Conservation (phyloP, 2,329 filamentous ascomycete species). For the Aspergillus sp. region DNA sequence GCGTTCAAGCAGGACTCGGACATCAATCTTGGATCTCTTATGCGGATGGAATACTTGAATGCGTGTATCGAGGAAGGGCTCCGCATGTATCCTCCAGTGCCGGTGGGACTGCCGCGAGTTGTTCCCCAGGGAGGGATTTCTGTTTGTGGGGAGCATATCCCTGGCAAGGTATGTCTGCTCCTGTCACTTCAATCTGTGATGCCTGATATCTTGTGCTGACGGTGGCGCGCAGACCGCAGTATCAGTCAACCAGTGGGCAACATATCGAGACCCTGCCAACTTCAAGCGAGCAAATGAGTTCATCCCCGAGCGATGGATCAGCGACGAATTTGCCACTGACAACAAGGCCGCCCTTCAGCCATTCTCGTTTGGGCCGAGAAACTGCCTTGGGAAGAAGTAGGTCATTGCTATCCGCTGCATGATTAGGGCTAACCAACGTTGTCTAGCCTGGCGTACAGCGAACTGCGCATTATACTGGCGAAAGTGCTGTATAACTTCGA, state of each 20-base stretch:
- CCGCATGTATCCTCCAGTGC: slow-evolving; percentile 44
- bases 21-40: slow-evolving; percentile 33
- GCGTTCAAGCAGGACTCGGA: slow-evolving; percentile 25
- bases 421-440: background rate
- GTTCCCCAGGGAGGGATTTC: slow-evolving; percentile 34
- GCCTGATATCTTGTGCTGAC: no score
- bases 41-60: slow-evolving; percentile 35
- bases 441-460: slow-evolving; percentile 11
- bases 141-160: no score
- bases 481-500: slow-evolving; percentile 23
- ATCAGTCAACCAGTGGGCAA: background rate
- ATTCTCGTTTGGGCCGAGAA: slow-evolving; percentile 11
- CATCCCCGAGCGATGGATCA: slow-evolving; percentile 13
- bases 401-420: background rate
- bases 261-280: slow-evolving; percentile 9
- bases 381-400: slow-evolving; percentile 15
- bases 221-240: background rate
- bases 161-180: no score
- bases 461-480: slow-evolving; percentile 13
- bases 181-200: no score
- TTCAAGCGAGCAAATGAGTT: slow-evolving; percentile 13
- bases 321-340: background rate
- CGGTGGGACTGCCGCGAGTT: slow-evolving; percentile 32
- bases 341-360: slow-evolving; percentile 9
- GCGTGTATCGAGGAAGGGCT: slow-evolving; percentile 44